Conservation (phyloP, 2,329 filamentous ascomycete genomes). For the Penicillium sp. region DNA sequence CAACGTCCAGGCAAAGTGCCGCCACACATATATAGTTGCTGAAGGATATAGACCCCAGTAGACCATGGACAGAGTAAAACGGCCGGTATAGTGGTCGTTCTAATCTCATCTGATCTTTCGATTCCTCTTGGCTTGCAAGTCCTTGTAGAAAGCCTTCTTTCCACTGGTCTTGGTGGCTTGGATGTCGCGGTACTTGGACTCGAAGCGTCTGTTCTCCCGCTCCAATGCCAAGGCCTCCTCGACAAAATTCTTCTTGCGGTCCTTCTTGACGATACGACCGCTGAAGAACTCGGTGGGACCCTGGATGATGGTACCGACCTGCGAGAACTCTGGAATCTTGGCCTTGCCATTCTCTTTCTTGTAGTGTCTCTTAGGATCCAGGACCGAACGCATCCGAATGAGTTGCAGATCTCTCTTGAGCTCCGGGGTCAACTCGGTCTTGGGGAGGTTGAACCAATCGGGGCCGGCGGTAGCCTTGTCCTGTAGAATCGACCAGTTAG, state of each 20-base stretch:
- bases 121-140: constrained; percentile 66
- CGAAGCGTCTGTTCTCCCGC: constrained; percentile 72
- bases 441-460: constrained; percentile 87
- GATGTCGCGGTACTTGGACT: constrained; percentile 84
- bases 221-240: constrained; percentile 80
- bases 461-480: constrained; percentile 74
- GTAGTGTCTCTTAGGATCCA: constrained; percentile 89
- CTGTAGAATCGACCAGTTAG: constrained; percentile 39
- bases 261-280: constrained; percentile 80
- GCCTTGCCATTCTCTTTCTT: constrained; percentile 80
- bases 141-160: constrained; percentile 88
- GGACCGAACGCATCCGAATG: constrained; percentile 83
- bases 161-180: constrained; percentile 83
- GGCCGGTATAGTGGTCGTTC: not conserved
- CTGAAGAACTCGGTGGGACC: constrained; percentile 88
- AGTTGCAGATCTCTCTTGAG: constrained; percentile 89
- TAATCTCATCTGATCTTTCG: constrained; percentile 33
- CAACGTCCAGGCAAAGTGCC: not conserved
- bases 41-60: constrained; percentile 1
- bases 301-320: constrained; percentile 86
- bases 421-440: constrained; percentile 81
- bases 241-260: constrained; percentile 83
- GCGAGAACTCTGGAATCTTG: constrained; percentile 79
- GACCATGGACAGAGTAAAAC: not conserved
- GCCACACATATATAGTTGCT: not conserved